Percentiles rank a stretch among this genome's conserved stretches.
Evolutionary conservation across 192 early-diverging fungal species (phyloP).

Genomic region (Chytriomyces sp.): DNA sequence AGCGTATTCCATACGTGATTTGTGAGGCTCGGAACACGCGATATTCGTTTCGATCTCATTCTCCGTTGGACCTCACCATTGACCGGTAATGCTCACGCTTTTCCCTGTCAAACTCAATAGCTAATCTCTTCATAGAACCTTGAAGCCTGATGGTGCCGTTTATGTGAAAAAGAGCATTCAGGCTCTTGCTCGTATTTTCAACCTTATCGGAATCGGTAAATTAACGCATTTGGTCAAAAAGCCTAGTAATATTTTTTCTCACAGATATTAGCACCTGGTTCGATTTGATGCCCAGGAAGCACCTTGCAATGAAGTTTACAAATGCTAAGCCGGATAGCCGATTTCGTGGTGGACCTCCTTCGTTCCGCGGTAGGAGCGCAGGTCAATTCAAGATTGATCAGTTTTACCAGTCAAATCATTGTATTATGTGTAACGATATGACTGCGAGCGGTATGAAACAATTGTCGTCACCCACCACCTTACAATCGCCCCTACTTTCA

Average conservation of each 20-base stretch:
- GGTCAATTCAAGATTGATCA: constrained; percentile 62
- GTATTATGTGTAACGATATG: constrained; percentile 60
- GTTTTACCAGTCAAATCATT: constrained; percentile 68
- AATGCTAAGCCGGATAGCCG: constrained; percentile 3
- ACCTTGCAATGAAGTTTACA: constrained; percentile 47
- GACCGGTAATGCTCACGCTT: constrained; percentile 26
- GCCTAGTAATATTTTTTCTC: constrained; percentile 27
- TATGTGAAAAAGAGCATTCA: constrained; percentile 87
- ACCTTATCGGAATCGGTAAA: constrained; percentile 72
- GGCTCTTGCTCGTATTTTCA: constrained; percentile 75
- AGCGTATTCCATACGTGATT: constrained; percentile 89
- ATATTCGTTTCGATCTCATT: constrained; percentile 72
- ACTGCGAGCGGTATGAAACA: constrained; percentile 42
- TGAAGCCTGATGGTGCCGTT: constrained; percentile 75
- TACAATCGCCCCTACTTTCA: neutral
- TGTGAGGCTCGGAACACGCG: constrained; percentile 67
- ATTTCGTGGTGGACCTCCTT: neutral
- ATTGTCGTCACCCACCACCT: constrained; percentile 18
- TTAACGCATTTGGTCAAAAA: constrained; percentile 31
- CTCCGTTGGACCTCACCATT: constrained; percentile 61
- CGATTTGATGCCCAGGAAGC: constrained; percentile 69
- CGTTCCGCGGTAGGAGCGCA: neutral
- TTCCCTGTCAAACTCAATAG: constrained; percentile 10
- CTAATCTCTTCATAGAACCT: constrained; percentile 42
- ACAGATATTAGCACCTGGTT: constrained; percentile 72